phyloP scores from a whole-genome alignment of 148 eudicot species.

The Rhododendron ferrugineum region DNA sequence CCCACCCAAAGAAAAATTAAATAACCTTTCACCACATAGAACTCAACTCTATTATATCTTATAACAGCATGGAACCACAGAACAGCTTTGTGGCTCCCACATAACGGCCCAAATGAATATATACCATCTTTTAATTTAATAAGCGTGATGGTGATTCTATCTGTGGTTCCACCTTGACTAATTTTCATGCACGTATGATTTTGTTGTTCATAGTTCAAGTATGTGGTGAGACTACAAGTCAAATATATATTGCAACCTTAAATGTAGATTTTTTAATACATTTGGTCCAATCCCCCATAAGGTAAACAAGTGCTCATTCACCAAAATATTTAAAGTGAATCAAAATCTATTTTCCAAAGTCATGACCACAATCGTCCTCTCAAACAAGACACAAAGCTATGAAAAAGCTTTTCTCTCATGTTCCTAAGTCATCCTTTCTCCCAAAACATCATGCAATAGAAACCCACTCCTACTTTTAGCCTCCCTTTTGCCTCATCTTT shows the following conservation, averaged over 20 bases:
- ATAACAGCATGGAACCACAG: not conserved
- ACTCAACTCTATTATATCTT: not conserved
- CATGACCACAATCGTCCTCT: constrained; percentile 9
- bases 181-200: not conserved
- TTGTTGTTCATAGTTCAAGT: not conserved
- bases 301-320: not conserved
- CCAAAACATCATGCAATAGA: constrained; percentile 12
- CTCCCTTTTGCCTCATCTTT: constrained; percentile 56
- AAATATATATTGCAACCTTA: not conserved
- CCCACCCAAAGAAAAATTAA: not conserved
- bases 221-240: not conserved
- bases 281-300: not conserved
- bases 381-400: constrained; percentile 13
- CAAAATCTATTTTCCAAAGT: not conserved
- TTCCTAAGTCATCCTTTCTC: constrained; percentile 12
- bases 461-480: constrained; percentile 26
- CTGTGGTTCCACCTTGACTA: not conserved
- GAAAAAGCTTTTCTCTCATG: not conserved
- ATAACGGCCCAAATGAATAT: not conserved
- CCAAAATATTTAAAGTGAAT: constrained; percentile 6
- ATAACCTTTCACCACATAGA: not conserved
- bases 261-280: not conserved
- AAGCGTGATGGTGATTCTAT: not conserved
- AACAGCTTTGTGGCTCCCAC: not conserved
- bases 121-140: not conserved